A percentile compares a stretch with the other conserved stretches of the same genome.
Conservation (phyloP, 2,329 filamentous ascomycete species). For the Alternaria sp. region DNA sequence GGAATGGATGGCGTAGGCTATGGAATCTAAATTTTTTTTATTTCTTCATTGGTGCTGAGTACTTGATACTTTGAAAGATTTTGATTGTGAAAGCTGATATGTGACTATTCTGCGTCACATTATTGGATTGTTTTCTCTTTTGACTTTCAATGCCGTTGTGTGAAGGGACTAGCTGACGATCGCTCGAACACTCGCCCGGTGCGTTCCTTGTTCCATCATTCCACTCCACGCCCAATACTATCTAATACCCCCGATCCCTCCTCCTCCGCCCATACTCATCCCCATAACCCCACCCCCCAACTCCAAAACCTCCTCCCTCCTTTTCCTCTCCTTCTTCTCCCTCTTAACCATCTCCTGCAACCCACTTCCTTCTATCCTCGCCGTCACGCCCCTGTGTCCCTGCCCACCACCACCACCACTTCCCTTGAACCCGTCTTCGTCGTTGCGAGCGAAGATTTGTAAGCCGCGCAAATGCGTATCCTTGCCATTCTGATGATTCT, state of each 20-base stretch:
- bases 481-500: conserved; percentile 99
- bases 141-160: too few species aligned
- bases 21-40: background rate
- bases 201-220: too few species aligned
- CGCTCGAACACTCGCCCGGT: too few species aligned
- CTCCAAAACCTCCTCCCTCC: conserved; percentile 20
- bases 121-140: too few species aligned
- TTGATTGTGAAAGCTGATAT: too few species aligned
- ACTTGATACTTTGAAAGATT: too few species aligned
- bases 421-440: conserved; percentile 17
- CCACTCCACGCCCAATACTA: too few species aligned
- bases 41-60: background rate
- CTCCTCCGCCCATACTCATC: background rate
- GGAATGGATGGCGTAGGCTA: background rate
- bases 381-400: conserved; percentile 6
- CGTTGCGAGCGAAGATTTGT: conserved; percentile 74
- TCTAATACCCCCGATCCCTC: conserved; percentile 10
- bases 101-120: too few species aligned
- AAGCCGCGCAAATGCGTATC: conserved; percentile 96
- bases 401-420: conserved; percentile 10
- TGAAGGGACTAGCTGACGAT: too few species aligned
- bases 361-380: conserved; percentile 19
- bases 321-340: conserved; percentile 12
- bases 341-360: background rate
- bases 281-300: conserved; percentile 12